phyloP scores from a whole-genome alignment of 148 eudicot species.

The Rhododendron mucronatum region DNA sequence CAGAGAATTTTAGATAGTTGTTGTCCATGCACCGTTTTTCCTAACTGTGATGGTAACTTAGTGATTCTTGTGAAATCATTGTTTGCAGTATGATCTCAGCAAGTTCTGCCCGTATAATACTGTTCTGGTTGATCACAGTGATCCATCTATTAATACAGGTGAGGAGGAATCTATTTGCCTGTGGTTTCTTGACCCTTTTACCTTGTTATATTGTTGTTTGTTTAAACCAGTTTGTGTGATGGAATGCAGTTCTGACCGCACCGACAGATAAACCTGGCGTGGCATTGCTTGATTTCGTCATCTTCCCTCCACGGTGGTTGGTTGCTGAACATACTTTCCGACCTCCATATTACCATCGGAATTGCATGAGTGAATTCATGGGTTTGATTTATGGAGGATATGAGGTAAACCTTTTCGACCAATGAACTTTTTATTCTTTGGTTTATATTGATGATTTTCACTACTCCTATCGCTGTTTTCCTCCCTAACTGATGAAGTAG shows the following conservation, averaged over 20 bases:
- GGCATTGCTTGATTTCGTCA: constrained; percentile 95
- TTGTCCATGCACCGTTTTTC: not conserved
- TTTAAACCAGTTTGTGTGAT: not conserved
- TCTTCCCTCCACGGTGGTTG: constrained; percentile 97
- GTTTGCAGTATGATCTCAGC: constrained; percentile 78
- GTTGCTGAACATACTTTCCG: constrained; percentile 99
- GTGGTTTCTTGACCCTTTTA: not conserved
- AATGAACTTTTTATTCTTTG: not conserved
- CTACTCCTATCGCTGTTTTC: not conserved
- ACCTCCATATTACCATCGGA: constrained; percentile 97
- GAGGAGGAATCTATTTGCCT: not conserved
- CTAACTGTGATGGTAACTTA: not conserved
- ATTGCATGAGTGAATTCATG: constrained; percentile 99
- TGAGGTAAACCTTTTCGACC: constrained; percentile 48
- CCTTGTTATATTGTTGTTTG: not conserved
- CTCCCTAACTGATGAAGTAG: not conserved
- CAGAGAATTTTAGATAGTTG: not conserved
- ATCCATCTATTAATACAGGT: constrained; percentile 98
- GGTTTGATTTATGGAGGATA: constrained; percentile 88
- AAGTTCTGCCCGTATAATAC: constrained; percentile 95
- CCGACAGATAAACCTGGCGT: constrained; percentile 97
- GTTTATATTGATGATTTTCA: not conserved
- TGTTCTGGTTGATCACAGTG: constrained; percentile 88
- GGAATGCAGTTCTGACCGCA: constrained; percentile 75
- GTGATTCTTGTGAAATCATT: constrained; percentile 5